A percentile compares a stretch with the other conserved stretches of the same genome.
phyloP scores from a whole-genome alignment of 306 rosid species.

The Alnus rubra region DNA sequence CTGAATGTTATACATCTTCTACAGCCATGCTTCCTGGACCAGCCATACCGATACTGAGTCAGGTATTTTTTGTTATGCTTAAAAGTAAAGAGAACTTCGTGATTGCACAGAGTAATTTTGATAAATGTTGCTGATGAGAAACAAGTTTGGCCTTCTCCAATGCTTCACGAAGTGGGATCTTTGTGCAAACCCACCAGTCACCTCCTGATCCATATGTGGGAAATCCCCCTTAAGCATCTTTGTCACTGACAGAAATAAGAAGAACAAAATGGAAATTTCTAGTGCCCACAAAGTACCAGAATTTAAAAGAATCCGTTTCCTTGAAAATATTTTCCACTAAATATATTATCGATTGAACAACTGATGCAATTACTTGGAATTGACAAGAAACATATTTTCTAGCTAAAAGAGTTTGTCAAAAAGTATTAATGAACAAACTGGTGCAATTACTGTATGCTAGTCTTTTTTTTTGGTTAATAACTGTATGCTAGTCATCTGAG shows the following conservation, averaged over 20 bases:
- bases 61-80: slow-evolving; percentile 50
- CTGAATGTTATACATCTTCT: slow-evolving; percentile 55
- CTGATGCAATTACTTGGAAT: neutral
- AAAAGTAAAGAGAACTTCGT: neutral
- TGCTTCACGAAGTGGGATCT: neutral
- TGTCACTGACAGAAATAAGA: neutral
- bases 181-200: neutral
- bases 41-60: slow-evolving; percentile 84
- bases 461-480: too few species aligned
- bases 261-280: neutral
- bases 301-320: too few species aligned
- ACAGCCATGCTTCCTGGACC: slow-evolving; percentile 99
- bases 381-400: neutral
- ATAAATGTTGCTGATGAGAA: neutral
- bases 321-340: too few species aligned
- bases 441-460: too few species aligned
- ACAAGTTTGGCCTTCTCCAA: neutral
- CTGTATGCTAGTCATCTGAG: slow-evolving; percentile 10
- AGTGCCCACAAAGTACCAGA: too few species aligned
- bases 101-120: neutral
- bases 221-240: neutral
- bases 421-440: neutral
- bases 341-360: too few species aligned
- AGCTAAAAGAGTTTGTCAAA: neutral
- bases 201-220: neutral